These are phyloP conservation scores for Chrysanthemum lavandulifolium DNA, from an alignment of 129 eudicot genomes.

Conservation along the genomic window DNA sequence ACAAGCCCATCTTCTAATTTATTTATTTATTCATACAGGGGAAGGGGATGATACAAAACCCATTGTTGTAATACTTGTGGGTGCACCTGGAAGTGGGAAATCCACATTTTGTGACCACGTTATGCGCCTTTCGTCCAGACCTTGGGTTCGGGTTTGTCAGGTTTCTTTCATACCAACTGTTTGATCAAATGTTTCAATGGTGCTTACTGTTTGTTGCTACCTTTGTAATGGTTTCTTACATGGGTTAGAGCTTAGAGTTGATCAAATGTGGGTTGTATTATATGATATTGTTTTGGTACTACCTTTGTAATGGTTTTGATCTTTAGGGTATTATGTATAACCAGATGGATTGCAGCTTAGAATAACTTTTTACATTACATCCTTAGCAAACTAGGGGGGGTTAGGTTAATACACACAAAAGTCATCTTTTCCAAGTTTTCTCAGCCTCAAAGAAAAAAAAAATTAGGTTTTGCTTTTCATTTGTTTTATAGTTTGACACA, in stretches of 20 bases:
- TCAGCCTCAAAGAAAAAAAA: too few species aligned
- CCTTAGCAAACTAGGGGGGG: too few species aligned
- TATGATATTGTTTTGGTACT: not conserved
- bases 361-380: too few species aligned
- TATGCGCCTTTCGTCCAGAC: conserved; percentile 56
- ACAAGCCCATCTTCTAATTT: too few species aligned
- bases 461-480: not conserved
- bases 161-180: conserved; percentile 36
- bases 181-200: conserved; percentile 41
- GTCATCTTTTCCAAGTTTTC: too few species aligned
- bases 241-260: too few species aligned
- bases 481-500: too few species aligned
- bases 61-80: conserved; percentile 62
- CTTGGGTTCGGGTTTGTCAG: conserved; percentile 94
- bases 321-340: not conserved
- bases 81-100: conserved; percentile 98
- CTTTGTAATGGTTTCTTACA: too few species aligned
- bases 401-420: too few species aligned
- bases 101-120: conserved; percentile 88
- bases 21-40: not conserved
- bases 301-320: not conserved
- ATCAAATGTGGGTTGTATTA: not conserved
- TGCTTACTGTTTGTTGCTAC: too few species aligned
- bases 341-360: not conserved
- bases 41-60: conserved; percentile 50